Base-by-base conservation (phyloP, 2,329 filamentous ascomycete genomes). In the Catunica adiposa region DNA sequence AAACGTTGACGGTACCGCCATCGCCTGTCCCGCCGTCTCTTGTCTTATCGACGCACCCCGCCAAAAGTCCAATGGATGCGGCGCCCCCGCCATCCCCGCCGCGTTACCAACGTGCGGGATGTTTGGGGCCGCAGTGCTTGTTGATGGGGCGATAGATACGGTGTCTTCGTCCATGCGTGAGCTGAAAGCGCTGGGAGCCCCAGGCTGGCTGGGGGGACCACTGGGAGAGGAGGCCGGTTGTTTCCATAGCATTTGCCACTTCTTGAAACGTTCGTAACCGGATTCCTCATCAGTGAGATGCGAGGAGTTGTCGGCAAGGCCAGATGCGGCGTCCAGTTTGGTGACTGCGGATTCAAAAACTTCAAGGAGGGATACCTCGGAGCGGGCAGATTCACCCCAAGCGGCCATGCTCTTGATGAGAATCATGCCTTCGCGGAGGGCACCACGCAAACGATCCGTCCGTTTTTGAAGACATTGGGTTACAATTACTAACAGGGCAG, bases 341-440 rank as follows among this genome's bases (percentile, higher is more conserved):
- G 66, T 64, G 48, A 70, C 69, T 9, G 74, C 73, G 46, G 71
- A 68, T 57, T 76, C 74, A 25, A 76, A 72, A 1, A 73, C 71
- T 60, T 76, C 74, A 37, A 76, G 74, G 9, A 76, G 67, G n/a
- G 70, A 74, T 5, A 73, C 72, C 47, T 75, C 73, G 2, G 72
- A 75, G n/a, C 71, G 70, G 2, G 73, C 73, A 8, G 73, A 75
- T 25, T 73, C 73, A 22, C 74, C 73, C 1, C 73, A 71, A 59
- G 72, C 71, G 0, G 73, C 74, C 73, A 76, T 76, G 56, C 73
- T 71, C 59, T 73, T 74, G 47, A 76, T 73, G 61, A 76, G 67
- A 5, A 68, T 68, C 62, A 76, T 70, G 6, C 73, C 73, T 40
- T 73, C 70, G n/a, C 72, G 66, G 2, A 76, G 64, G 7, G 69